Evolutionary conservation across 139 green algal genomes (phyloP).

Genomic region (Picochlorum sp.): DNA sequence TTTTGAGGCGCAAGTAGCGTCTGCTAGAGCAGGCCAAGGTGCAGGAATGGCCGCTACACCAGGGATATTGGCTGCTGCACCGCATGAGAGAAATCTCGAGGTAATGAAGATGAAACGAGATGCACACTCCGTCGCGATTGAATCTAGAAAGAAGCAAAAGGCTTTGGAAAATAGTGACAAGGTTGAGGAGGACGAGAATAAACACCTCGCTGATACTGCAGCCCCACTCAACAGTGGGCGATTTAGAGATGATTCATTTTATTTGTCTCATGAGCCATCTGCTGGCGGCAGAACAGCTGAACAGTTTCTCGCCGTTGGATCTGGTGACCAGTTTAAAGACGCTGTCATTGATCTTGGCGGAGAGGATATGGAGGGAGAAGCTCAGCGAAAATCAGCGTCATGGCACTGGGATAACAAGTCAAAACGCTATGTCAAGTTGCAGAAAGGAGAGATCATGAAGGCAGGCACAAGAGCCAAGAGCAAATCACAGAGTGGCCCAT

Average conservation of each 20-base stretch:
- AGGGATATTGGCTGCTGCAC: conserved; percentile 28
- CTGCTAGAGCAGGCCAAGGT: conserved; percentile 26
- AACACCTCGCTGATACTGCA: conserved; percentile 3
- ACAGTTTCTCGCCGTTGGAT: conserved; percentile 15
- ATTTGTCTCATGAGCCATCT: conserved; percentile 27
- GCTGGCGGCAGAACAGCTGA: conserved; percentile 1
- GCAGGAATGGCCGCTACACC: conserved; percentile 21
- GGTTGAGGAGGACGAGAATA: conserved; percentile 8
- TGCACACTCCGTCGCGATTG: conserved; percentile 45
- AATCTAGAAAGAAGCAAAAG: not conserved
- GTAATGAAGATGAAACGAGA: conserved; percentile 67
- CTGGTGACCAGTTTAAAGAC: conserved; percentile 8
- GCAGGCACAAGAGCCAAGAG: conserved; percentile 31
- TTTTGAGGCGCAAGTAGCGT: conserved; percentile 68
- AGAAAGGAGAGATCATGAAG: conserved; percentile 36
- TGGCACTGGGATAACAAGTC: conserved; percentile 74
- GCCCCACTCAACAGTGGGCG: conserved; percentile 9
- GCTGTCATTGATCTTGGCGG: conserved; percentile 71
- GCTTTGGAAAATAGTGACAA: conserved; percentile 4
- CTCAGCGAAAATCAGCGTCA: conserved; percentile 11
- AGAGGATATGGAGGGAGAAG: conserved; percentile 46
- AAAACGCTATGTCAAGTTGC: conserved; percentile 64
- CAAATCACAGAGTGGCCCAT: conserved; percentile 13
- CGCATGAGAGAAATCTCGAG: conserved; percentile 33
- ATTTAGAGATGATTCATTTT: conserved; percentile 52